Base-by-base conservation (phyloP, 768 basidiomycete genomes). In the Phlegmacium glaucopus region DNA sequence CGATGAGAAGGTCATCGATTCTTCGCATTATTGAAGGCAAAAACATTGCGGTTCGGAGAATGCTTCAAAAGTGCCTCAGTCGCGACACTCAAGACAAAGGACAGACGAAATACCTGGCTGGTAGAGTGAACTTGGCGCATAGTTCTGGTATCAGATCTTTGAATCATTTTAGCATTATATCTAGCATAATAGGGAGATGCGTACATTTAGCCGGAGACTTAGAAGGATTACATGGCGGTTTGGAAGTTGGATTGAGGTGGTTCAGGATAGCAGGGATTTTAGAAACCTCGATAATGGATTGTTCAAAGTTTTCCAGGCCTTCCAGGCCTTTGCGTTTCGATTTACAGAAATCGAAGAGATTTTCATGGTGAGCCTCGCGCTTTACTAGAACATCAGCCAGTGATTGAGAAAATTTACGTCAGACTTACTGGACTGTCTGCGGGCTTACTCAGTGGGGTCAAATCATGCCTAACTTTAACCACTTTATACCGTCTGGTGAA, bases 131-230 rank as follows among this genome's bases (percentile, higher is more conserved):
- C 57, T 80, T 86, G 36, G 75, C 76, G 58, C 84, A 87, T 12
- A 91, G 68, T 61, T 92, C 90, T n/a, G 90, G 90, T 56, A 92
- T 89, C 34, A 92, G 71, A 61, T 87, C 90, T 92, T 59, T 27
- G 48, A 29, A 30, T 34, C 22, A 37, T 11, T 15, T 26, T 38
- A 25, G 25, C 17, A 9, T 13, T 22, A 13, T 29, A 28, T 12
- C 39, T 8, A 41, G 37, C 18, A 30, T 27, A 38, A 45, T 52
- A 28, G 58, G 8, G 32, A 3, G 11, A 11, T 34, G 3, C 79
- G 27, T 61, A 88, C 89, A 87, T 68, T 85, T 87, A 5, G 78
- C 72, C 5, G 73, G 67, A 3, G 59, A 63, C 56, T 71, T 77
- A 51, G 50, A 60, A 44, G 71, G 59, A 34, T 60, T 61, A 27